Percentiles rank a stretch among this genome's conserved stretches.
phyloP scores from a whole-genome alignment of 129 eudicot genomes.

The Flaveria brownii region DNA sequence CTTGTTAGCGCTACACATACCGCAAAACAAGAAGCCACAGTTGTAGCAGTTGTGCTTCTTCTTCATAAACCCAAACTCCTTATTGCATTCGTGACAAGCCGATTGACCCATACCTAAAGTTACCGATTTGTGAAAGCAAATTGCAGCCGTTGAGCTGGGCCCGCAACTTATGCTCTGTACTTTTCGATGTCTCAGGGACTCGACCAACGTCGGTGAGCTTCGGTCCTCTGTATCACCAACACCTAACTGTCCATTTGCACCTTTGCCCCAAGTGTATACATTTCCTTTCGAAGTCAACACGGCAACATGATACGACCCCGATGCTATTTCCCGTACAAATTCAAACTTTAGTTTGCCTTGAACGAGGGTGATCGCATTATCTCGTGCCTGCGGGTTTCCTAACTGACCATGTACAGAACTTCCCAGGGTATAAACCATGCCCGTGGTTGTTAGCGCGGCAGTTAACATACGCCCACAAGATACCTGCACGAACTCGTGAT shows the following conservation, averaged over 20 bases:
- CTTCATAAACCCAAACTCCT: slow-evolving; percentile 54
- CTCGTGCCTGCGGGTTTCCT: slow-evolving; percentile 50
- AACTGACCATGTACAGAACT: slow-evolving; percentile 58
- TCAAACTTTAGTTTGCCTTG: slow-evolving; percentile 64
- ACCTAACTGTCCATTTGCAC: slow-evolving; percentile 64
- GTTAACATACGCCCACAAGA: slow-evolving; percentile 61
- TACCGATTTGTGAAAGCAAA: slow-evolving; percentile 50
- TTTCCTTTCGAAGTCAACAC: slow-evolving; percentile 54
- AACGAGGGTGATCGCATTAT: slow-evolving; percentile 43
- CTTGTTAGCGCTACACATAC: slow-evolving; percentile 49
- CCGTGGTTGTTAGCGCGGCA: slow-evolving; percentile 48
- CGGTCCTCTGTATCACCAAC: slow-evolving; percentile 50
- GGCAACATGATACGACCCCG: slow-evolving; percentile 57
- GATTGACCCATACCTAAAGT: slow-evolving; percentile 42
- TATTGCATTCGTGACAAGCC: slow-evolving; percentile 53
- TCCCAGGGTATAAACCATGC: slow-evolving; percentile 59
- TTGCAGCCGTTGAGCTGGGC: slow-evolving; percentile 51
- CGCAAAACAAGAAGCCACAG: slow-evolving; percentile 57
- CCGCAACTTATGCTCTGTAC: slow-evolving; percentile 60
- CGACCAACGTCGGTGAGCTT: slow-evolving; percentile 59
- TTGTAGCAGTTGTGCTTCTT: slow-evolving; percentile 64
- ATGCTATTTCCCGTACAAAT: slow-evolving; percentile 51
- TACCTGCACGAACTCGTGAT: slow-evolving; percentile 62
- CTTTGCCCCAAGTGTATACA: slow-evolving; percentile 72
- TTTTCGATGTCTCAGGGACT: slow-evolving; percentile 44